Evolutionary conservation across 352 stramenopile species (phyloP).

Genomic region (Pythium angustatum): DNA sequence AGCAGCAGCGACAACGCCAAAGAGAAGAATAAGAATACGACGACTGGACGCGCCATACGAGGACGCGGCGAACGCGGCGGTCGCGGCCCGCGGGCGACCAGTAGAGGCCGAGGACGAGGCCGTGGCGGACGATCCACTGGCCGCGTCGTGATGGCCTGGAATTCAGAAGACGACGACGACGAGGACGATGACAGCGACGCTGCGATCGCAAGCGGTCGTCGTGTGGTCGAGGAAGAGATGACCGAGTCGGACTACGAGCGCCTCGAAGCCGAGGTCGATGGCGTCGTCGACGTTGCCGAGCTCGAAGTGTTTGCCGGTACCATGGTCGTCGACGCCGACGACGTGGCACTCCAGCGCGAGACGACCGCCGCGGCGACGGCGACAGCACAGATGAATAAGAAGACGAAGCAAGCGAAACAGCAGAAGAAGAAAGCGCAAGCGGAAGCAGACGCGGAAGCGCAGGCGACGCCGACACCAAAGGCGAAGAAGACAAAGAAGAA

Average conservation of each 20-base stretch:
- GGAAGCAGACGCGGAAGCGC: background rate
- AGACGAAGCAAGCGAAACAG: constrained; percentile 21
- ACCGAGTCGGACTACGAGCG: constrained; percentile 25
- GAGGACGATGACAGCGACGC: background rate
- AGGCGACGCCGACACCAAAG: constrained; percentile 11
- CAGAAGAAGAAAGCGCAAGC: constrained; percentile 18
- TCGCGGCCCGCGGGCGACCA: constrained; percentile 3
- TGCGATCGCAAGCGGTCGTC: background rate
- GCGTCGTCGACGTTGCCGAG: constrained; percentile 20
- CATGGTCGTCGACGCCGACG: constrained; percentile 31
- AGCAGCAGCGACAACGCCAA: background rate
- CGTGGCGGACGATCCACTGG: background rate
- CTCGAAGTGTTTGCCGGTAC: constrained; percentile 26
- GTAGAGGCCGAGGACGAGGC: constrained; percentile 24
- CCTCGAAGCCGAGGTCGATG: constrained; percentile 27
- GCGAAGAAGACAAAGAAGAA: constrained; percentile 25
- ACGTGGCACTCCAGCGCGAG: constrained; percentile 22
- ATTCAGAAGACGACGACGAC: constrained; percentile 4
- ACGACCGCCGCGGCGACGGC: background rate
- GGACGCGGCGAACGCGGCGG: constrained; percentile 7
- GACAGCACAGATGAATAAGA: background rate
- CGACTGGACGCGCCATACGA: background rate
- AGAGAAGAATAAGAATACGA: no score
- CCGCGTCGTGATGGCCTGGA: constrained; percentile 16
- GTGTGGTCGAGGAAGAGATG: background rate